Base-by-base conservation (phyloP, 257 asterid genomes). In the Rhazya stricta region DNA sequence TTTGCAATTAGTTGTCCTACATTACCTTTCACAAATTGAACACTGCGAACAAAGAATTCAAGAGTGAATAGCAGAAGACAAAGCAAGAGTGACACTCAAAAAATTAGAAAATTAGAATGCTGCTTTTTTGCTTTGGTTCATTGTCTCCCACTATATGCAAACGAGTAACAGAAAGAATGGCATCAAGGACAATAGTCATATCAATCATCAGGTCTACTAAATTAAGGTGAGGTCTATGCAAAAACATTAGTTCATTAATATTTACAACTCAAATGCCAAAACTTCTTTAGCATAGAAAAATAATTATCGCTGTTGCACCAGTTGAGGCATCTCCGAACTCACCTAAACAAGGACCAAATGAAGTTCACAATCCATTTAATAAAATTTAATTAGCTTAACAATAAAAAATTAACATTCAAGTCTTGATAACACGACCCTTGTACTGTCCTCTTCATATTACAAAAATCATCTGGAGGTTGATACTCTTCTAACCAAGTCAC, bases 401-500 rank as follows among this genome's bases (percentile, higher is more conserved):
- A 43, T 81, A 81, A 88, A n/a, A 88, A 81, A 75, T 48, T 45
- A 58, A 75, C n/a, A 10, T 69, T 70, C 75, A 92, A 66, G 90
- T 83, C 86, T 92, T 94, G 66, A 89, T 83, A 79, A 81, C 87
- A 5, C 96, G 91, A 39, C 99, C 99, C 85, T 87, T 92, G 89
- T 95, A 95, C 84, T 82, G 94, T 65, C 94, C 99, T 85, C 96
- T 92, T 84, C 90, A 86, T 75, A 95, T 80, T 77, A 92, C 96
- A 76, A 92, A n/a, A 92, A 81, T 92, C 91, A 51, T 95, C 98
- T 1, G 99, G 96, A 41, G 91, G 97, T 81, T 82, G 97, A 80
- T 79, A 84, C 88, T 92, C 96, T 85, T 91, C 97, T 80, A 95
- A 90, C 99, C 99, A 95, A 70, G 90, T 80, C 77, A 95, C 63